These are phyloP conservation scores for Gossypium davidsonii DNA, from an alignment of 441 rosid species.

Conservation along the genomic window DNA sequence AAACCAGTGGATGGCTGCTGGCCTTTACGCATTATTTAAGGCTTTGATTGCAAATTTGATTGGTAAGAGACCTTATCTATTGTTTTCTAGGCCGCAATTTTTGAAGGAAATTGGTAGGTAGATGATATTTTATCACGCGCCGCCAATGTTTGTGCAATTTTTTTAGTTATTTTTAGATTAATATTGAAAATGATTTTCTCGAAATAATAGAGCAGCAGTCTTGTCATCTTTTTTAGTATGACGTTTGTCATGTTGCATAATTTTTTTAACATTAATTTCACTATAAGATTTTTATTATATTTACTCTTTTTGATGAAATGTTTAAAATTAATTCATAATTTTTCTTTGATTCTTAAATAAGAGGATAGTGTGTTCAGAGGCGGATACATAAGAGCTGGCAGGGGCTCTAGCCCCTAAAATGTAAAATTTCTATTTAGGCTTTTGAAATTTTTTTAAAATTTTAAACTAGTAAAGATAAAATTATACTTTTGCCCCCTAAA, in stretches of 20 bases:
- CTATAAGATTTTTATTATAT: too few species aligned
- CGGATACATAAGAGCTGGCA: too few species aligned
- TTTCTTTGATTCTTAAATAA: too few species aligned
- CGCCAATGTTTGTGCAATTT: constrained; percentile 13
- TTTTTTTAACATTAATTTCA: too few species aligned
- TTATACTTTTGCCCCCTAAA: fast-evolving
- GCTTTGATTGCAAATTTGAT: not conserved
- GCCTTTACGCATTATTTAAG: not conserved
- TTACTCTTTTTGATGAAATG: fast-evolving
- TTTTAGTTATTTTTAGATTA: not conserved
- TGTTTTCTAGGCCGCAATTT: constrained; percentile 9
- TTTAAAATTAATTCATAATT: too few species aligned
- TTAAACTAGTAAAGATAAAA: too few species aligned
- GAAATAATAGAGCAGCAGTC: constrained; percentile 18
- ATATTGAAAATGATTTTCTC: not conserved
- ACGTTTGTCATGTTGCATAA: too few species aligned
- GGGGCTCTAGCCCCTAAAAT: too few species aligned
- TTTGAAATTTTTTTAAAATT: too few species aligned
- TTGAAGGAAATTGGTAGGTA: constrained; percentile 10
- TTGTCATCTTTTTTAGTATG: too few species aligned
- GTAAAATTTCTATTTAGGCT: too few species aligned
- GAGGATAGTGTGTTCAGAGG: too few species aligned
- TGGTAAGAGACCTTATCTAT: not conserved
- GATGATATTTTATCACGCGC: not conserved
- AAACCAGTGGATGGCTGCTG: constrained; percentile 2